Evolutionary conservation across 768 basidiomycete genomes (phyloP), one percentile per base, ranked within the genome.

Genomic region (Lactarius psammicola): DNA sequence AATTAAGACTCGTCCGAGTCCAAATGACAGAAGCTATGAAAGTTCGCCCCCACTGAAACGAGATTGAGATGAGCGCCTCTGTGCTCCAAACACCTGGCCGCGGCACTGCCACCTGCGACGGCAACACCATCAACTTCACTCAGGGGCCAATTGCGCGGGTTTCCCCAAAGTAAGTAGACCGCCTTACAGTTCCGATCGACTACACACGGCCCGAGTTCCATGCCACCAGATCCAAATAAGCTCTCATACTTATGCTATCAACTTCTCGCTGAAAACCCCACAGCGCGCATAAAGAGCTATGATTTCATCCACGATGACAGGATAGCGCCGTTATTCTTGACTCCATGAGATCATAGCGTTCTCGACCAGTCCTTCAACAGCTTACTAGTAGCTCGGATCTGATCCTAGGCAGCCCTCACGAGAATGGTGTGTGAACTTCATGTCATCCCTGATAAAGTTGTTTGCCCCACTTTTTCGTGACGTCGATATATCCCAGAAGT

Each of bases 121-220:
- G 49, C 28, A 38, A 13, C 33, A 20, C 11, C 30, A 28, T 51
- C n/a, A 23, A 0, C 46, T 26, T 34, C 33, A 38, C 23, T 18
- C 33, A 11, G 33, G 31, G 42, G 42, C n/a, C 42, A 36, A 46
- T 10, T 31, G 23, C 26, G 40, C 31, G 20, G 33, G 38, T 42
- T 18, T 57, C 36, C 63, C 56, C 36, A 53, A 55, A 40, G 63
- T 44, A 3, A 28, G n/a, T 31, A n/a, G 58, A 40, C 34, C 63
- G 18, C 26, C 11, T 28, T 56, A 36, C 17, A 57, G 26, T 55
- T 40, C 56, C 34, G 49, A 59, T 53, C 56, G 36, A 42, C 55
- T 42, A 23, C 56, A 28, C 23, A 28, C 64, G 64, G 64, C 11
- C 64, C 64, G 64, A 59, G 23, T 44, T 64, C 64, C 58, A 55